Base-by-base conservation (phyloP, 2,329 filamentous ascomycete species). In the Colletotrichum tropicale region DNA sequence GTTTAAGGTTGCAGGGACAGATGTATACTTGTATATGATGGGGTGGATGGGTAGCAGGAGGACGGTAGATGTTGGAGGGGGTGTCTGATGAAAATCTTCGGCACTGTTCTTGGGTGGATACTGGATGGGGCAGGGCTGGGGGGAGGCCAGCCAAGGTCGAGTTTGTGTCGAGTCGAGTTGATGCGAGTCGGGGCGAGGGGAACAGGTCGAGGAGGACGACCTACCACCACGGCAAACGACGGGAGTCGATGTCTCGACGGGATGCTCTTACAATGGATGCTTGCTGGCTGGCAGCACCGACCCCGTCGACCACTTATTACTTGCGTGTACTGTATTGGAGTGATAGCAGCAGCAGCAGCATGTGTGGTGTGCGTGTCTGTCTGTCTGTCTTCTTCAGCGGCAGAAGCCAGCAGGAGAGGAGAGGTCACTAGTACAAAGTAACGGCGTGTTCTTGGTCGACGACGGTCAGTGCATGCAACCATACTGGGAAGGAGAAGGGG, bases 401-500 rank as follows among this genome's bases (percentile, higher is more conserved):
- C 76, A 77, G 76, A 75, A 68, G 74, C 77, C 64, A 77, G 55
- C 32, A 21, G 48, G 68, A 74, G 21, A 24, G 26, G 55, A 61
- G 58, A 61, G 52, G 77, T 73, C 56, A 73, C 55, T 32, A 43
- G 70, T 75, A 75, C 71, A 75, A 70, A 61, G 71, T 66, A 34
- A 65, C 71, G 52, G 71, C 52, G 62, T 65, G 71, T 64, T 74
- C 71, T 75, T 70, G 65, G 60, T 65, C 65, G 26, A 71, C 61
- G 65, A 71, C 62, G 73, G 79, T 78, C 83, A 85, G 84, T 84
- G 84, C 83, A 86, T 84, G 85, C 84, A 84, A 84, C 87, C 86
- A 81, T 84, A 86, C 85, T 87, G 83, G 87, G 87, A 88, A 89
- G 87, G 86, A 88, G 87, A 85, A 83, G 81, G 80, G 81, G 81